Conservation (phyloP, 2,329 filamentous ascomycete genomes). For the Aspergillus pseudoglaucus region DNA sequence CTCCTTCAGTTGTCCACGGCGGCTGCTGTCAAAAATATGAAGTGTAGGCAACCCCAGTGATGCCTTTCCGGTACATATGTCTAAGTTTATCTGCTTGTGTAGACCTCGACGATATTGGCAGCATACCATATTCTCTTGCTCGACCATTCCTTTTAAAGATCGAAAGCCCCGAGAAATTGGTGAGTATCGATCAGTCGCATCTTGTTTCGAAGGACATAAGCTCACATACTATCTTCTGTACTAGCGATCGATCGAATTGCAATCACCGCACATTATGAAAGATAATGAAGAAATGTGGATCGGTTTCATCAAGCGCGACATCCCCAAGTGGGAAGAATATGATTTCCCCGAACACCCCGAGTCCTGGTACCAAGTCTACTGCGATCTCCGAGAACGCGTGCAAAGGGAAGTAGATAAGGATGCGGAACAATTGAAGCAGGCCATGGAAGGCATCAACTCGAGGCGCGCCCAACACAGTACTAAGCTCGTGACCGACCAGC, state of each 20-base stretch:
- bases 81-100: slow-evolving; percentile 2
- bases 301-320: slow-evolving; percentile 69
- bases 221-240: slow-evolving; percentile 4
- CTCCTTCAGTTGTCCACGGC: slow-evolving; percentile 30
- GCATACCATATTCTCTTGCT: slow-evolving; percentile 61
- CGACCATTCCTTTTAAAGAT: slow-evolving; percentile 64
- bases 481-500: slow-evolving; percentile 47
- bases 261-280: slow-evolving; percentile 68
- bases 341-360: slow-evolving; percentile 59
- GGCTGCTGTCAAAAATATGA: slow-evolving; percentile 32
- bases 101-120: slow-evolving; percentile 64
- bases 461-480: slow-evolving; percentile 53
- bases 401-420: slow-evolving; percentile 52
- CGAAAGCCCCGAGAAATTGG: slow-evolving; percentile 67
- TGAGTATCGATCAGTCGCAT: slow-evolving; percentile 23
- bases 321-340: slow-evolving; percentile 61
- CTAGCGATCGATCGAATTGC: slow-evolving; percentile 58
- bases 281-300: slow-evolving; percentile 70
- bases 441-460: slow-evolving; percentile 52
- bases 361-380: slow-evolving; percentile 74
- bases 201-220: not conserved
- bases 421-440: slow-evolving; percentile 51
- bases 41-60: slow-evolving; percentile 20
- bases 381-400: slow-evolving; percentile 57
- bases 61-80: not conserved